Conservation (phyloP, 352 stramenopile species). For the Phytophthora ohioensis region DNA sequence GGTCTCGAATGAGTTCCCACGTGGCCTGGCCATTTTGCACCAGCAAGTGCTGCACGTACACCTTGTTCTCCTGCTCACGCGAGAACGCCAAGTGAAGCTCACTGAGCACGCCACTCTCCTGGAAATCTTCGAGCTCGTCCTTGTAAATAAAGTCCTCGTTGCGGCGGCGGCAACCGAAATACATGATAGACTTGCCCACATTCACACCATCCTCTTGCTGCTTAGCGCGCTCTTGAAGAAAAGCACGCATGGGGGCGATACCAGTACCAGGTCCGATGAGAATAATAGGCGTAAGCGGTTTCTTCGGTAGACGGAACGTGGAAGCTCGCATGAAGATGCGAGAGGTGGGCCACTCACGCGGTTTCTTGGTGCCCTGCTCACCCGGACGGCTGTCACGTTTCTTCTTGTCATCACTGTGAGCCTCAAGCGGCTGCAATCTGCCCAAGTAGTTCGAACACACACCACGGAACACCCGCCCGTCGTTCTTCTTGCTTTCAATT, state of each 20-base stretch:
- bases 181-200: conserved; percentile 93
- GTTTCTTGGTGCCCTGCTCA: conserved; percentile 75
- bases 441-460: conserved; percentile 95
- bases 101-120: conserved; percentile 87
- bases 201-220: conserved; percentile 61
- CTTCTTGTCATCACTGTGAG: conserved; percentile 61
- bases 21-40: conserved; percentile 70
- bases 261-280: conserved; percentile 96
- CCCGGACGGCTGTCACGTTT: conserved; percentile 76
- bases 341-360: conserved; percentile 71
- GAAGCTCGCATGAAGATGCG: conserved; percentile 96
- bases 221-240: conserved; percentile 95
- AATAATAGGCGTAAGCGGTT: conserved; percentile 93
- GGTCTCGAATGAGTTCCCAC: conserved; percentile 66
- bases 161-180: conserved; percentile 89
- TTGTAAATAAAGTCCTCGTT: conserved; percentile 93
- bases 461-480: conserved; percentile 90
- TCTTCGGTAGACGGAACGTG: conserved; percentile 93
- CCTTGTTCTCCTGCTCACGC: conserved; percentile 93
- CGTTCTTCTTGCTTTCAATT: conserved; percentile 80
- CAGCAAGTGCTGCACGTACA: conserved; percentile 99
- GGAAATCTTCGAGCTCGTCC: conserved; percentile 92
- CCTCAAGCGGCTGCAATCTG: conserved; percentile 55
- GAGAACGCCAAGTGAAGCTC: conserved; percentile 96
- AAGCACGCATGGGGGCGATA: conserved; percentile 97